Conservation (phyloP, 2,329 filamentous ascomycete species). For the Tolypocladium amazonense region DNA sequence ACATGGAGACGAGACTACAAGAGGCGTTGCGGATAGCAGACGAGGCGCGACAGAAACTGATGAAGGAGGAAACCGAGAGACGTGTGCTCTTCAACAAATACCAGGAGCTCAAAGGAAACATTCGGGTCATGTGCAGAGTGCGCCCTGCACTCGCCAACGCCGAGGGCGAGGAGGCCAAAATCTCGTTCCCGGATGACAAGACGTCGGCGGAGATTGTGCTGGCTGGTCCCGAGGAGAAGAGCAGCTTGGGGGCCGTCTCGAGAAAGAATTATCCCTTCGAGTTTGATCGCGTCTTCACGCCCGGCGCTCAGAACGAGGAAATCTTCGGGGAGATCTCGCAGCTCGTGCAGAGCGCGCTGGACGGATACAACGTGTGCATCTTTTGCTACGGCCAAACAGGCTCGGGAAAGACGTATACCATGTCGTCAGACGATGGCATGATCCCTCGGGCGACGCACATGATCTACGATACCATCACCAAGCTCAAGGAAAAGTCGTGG, state of each 20-base stretch:
- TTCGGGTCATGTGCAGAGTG: conserved; percentile 94
- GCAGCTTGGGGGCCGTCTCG: conserved; percentile 62
- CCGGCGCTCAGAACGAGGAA: conserved; percentile 65
- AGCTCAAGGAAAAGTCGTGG: conserved; percentile 86
- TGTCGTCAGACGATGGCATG: conserved; percentile 87
- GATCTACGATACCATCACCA: conserved; percentile 81
- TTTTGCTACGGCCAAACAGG: conserved; percentile 98
- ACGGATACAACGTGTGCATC: conserved; percentile 98
- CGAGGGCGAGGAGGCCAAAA: conserved; percentile 59
- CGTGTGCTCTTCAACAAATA: conserved; percentile 95
- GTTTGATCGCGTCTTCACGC: conserved; percentile 88
- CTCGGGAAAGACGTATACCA: conserved; percentile 92
- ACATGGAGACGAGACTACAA: conserved; percentile 69
- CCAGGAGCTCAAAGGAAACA: conserved; percentile 95
- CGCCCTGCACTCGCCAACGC: conserved; percentile 55
- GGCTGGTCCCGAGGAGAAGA: conserved; percentile 73
- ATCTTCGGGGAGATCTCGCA: conserved; percentile 96
- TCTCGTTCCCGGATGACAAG: conserved; percentile 71
- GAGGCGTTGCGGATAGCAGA: conserved; percentile 63
- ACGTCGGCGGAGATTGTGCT: conserved; percentile 83
- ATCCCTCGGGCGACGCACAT: conserved; percentile 88
- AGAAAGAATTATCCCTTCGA: conserved; percentile 77
- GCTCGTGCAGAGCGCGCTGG: conserved; percentile 87
- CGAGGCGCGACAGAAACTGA: conserved; percentile 67
- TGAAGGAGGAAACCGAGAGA: conserved; percentile 82